Conservation (phyloP, 768 basidiomycete species). For the Podaxis sp. region DNA sequence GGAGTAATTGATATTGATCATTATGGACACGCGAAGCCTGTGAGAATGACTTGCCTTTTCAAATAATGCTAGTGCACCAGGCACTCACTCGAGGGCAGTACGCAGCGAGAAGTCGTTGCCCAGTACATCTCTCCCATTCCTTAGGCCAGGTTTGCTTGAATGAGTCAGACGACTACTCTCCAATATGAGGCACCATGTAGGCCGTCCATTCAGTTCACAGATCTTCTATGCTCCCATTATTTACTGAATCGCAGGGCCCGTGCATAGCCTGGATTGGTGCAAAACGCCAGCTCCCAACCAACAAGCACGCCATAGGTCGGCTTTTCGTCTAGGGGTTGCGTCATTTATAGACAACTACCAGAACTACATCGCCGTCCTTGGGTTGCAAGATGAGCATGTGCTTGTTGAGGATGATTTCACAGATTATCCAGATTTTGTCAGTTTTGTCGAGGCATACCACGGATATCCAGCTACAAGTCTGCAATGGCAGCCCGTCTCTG, state of each 20-base stretch:
- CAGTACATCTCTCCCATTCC: background rate
- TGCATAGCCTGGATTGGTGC: slow-evolving; percentile 87
- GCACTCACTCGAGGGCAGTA: background rate
- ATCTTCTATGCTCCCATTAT: slow-evolving; percentile 2
- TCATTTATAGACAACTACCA: slow-evolving; percentile 85
- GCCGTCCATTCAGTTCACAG: slow-evolving; percentile 24
- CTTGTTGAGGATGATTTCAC: slow-evolving; percentile 82
- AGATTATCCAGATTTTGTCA: slow-evolving; percentile 84
- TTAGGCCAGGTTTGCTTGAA: slow-evolving; percentile 21
- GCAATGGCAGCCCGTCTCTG: slow-evolving; percentile 86
- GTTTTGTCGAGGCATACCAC: slow-evolving; percentile 79
- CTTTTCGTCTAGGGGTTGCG: slow-evolving; percentile 81
- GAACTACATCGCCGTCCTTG: slow-evolving; percentile 78
- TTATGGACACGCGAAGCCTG: background rate
- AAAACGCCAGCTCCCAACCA: slow-evolving; percentile 75
- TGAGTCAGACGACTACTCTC: slow-evolving; percentile 71
- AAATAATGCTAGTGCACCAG: background rate
- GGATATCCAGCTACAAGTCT: slow-evolving; percentile 93
- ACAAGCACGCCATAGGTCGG: slow-evolving; percentile 67
- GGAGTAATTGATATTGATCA: no score
- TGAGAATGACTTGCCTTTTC: background rate
- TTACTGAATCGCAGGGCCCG: slow-evolving; percentile 58
- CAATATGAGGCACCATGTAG: slow-evolving; percentile 87
- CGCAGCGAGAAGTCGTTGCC: background rate
- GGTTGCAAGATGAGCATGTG: slow-evolving; percentile 83